These are phyloP conservation scores for Termitomyces titanicus DNA, from an alignment of 768 basidiomycete genomes.

Conservation along the genomic window DNA sequence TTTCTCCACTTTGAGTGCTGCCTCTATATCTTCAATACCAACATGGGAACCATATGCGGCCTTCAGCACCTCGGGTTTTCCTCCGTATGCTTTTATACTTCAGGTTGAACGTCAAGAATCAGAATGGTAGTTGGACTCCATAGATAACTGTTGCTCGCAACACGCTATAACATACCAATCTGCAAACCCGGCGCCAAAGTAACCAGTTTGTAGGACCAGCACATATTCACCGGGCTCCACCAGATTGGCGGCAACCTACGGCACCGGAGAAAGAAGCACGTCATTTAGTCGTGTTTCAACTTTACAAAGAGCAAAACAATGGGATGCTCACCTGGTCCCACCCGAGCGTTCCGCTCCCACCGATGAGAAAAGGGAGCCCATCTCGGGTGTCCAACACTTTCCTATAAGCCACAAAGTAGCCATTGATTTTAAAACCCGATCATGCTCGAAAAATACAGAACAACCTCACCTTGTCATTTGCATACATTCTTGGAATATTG, in stretches of 20 bases:
- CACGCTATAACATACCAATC: slow-evolving; percentile 54
- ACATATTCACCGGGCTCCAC: slow-evolving; percentile 68
- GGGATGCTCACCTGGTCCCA: slow-evolving; percentile 71
- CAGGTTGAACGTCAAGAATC: neutral
- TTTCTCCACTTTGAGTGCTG: slow-evolving; percentile 60
- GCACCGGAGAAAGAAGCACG: neutral
- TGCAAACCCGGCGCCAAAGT: slow-evolving; percentile 84
- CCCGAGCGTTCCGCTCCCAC: slow-evolving; percentile 85
- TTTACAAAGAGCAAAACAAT: neutral
- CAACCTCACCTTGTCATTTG: slow-evolving; percentile 57
- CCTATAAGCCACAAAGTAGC: slow-evolving; percentile 26
- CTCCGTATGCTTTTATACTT: slow-evolving; percentile 58
- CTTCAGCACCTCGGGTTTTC: slow-evolving; percentile 68
- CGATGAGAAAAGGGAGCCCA: slow-evolving; percentile 79
- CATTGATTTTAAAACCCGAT: neutral
- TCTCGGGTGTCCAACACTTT: slow-evolving; percentile 64
- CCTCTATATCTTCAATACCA: slow-evolving; percentile 47
- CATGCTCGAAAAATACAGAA: neutral
- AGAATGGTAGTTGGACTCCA: slow-evolving; percentile 19
- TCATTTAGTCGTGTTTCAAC: neutral
- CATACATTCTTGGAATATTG: slow-evolving; percentile 76
- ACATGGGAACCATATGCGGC: slow-evolving; percentile 69
- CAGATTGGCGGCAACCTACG: slow-evolving; percentile 77
- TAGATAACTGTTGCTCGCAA: slow-evolving; percentile 42
- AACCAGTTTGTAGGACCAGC: slow-evolving; percentile 82